A percentile compares a stretch with the other conserved stretches of the same genome.
phyloP scores from a whole-genome alignment of 441 rosid species.

The Erysimum cheiri region DNA sequence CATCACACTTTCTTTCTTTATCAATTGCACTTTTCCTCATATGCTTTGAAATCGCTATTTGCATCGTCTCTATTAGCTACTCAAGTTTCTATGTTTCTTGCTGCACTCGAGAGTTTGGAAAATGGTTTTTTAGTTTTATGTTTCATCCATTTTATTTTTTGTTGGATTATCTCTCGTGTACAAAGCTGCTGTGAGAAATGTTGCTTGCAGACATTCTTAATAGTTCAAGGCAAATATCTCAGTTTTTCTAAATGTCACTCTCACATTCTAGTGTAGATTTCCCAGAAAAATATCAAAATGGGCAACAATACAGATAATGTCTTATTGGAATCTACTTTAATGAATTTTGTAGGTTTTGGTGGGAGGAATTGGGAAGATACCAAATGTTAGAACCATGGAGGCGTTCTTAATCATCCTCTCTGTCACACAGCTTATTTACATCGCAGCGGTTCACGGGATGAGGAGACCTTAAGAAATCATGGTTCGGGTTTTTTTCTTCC shows the following conservation, averaged over 20 bases:
- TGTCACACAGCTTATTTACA: slow-evolving; percentile 82
- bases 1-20: slow-evolving; percentile 2
- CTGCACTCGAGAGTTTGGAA: slow-evolving; percentile 1
- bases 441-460: slow-evolving; percentile 69
- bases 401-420: slow-evolving; percentile 93
- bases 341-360: too few species aligned
- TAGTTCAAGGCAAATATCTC: slow-evolving; percentile 17
- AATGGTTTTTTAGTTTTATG: not conserved
- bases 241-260: slow-evolving; percentile 26
- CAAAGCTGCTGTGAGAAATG: not conserved
- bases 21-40: not conserved
- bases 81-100: not conserved
- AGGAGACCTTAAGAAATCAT: slow-evolving; percentile 37
- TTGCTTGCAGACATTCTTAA: slow-evolving; percentile 12
- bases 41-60: not conserved
- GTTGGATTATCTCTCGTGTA: not conserved
- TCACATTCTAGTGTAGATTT: slow-evolving; percentile 88
- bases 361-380: too few species aligned
- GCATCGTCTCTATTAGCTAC: slow-evolving; percentile 1
- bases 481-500: slow-evolving; percentile 12
- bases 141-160: not conserved
- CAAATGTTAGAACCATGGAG: slow-evolving; percentile 99
- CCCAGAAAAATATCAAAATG: slow-evolving; percentile 81
- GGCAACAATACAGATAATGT: too few species aligned
- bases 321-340: too few species aligned